phyloP scores from a whole-genome alignment of 257 asterid genomes.

The Nicotiana obtusifolia region DNA sequence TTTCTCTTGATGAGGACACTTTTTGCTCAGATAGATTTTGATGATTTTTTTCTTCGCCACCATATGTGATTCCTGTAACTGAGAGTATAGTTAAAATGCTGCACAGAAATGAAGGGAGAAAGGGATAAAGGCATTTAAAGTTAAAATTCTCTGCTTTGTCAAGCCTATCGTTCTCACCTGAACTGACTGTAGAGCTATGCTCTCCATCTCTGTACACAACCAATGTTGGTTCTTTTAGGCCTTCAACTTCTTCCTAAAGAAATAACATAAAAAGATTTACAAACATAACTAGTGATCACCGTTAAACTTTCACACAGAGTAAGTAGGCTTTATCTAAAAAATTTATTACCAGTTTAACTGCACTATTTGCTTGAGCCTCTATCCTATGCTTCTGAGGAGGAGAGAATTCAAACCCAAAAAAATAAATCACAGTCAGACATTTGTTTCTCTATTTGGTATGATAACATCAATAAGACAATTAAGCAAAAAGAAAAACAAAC shows the following conservation, averaged over 20 bases:
- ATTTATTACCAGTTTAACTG: slow-evolving; percentile 60
- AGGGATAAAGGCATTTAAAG: background rate
- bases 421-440: background rate
- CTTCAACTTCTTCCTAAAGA: slow-evolving; percentile 51
- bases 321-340: background rate
- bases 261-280: slow-evolving; percentile 9
- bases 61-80: slow-evolving; percentile 45
- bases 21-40: slow-evolving; percentile 22
- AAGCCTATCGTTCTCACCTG: slow-evolving; percentile 23
- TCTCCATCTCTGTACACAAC: slow-evolving; percentile 62
- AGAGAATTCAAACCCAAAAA: background rate
- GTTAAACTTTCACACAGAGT: background rate
- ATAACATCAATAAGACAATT: background rate
- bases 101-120: background rate
- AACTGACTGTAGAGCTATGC: slow-evolving; percentile 32
- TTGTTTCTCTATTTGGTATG: background rate
- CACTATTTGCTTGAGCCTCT: slow-evolving; percentile 51
- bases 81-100: slow-evolving; percentile 2
- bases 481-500: background rate
- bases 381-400: slow-evolving; percentile 63
- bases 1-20: slow-evolving; percentile 20
- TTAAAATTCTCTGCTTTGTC: slow-evolving; percentile 28
- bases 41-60: slow-evolving; percentile 21
- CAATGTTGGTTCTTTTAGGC: slow-evolving; percentile 52
- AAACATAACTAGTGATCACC: slow-evolving; percentile 4